Conservation (phyloP, 228 moss, liverwort and hornwort species). For the Sphagnum magellanicum region DNA sequence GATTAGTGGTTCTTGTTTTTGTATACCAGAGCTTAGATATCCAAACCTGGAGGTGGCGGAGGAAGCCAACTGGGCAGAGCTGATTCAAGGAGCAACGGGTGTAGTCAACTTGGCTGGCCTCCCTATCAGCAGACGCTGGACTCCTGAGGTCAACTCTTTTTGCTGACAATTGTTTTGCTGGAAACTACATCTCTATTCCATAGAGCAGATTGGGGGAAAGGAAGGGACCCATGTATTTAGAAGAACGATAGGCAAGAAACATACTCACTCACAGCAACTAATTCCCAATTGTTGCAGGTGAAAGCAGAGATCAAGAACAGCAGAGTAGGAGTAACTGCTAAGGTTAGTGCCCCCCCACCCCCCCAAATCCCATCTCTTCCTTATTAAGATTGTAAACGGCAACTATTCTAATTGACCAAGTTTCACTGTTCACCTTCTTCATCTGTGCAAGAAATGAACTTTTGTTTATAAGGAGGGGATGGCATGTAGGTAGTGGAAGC, state of each 20-base stretch:
- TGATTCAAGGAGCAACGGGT: conserved; percentile 35
- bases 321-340: conserved; percentile 27
- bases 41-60: conserved; percentile 36
- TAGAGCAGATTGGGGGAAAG: neutral
- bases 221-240: neutral
- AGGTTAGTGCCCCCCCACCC: conserved; percentile 7
- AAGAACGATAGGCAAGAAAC: too few species aligned
- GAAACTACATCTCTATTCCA: neutral
- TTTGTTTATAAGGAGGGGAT: neutral
- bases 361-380: neutral
- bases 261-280: neutral
- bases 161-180: neutral
- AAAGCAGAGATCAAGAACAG: conserved; percentile 37
- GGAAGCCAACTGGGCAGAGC: conserved; percentile 23
- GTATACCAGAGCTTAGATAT: neutral
- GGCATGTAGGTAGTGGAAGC: conserved; percentile 31
- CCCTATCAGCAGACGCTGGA: conserved; percentile 43
- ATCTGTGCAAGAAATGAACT: neutral
- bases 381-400: neutral
- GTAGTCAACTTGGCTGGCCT: conserved; percentile 44
- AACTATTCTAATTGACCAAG: neutral
- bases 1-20: too few species aligned
- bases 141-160: conserved; percentile 15
- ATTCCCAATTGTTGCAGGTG: conserved; percentile 13
- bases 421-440: neutral